Evolutionary conservation across 2,329 filamentous ascomycete species (phyloP).

Genomic region (Verticillium albo-atrum): DNA sequence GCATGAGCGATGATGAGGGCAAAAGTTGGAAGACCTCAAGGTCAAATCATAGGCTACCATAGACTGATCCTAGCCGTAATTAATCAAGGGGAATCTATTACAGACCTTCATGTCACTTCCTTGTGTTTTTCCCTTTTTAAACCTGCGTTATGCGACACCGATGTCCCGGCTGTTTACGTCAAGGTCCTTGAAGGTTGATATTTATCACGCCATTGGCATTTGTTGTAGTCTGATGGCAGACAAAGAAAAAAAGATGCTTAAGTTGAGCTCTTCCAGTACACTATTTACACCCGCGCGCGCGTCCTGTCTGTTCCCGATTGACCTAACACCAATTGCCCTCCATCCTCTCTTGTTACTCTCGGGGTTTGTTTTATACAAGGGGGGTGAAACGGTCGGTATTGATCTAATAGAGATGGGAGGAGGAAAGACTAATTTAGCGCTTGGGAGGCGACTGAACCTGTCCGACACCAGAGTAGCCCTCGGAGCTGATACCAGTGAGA

Average conservation of each 20-base stretch:
- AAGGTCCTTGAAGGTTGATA: too few relatives aligned
- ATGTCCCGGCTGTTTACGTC: too few relatives aligned
- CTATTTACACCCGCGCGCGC: constrained; percentile 34
- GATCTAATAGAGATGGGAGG: constrained; percentile 12
- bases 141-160: too few relatives aligned
- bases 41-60: background rate
- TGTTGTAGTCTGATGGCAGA: background rate
- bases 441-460: constrained; percentile 68
- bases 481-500: constrained; percentile 75
- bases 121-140: too few relatives aligned
- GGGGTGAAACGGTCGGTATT: constrained; percentile 11
- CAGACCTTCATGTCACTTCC: background rate
- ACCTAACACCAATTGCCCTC: constrained; percentile 21
- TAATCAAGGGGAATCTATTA: background rate
- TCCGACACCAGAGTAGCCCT: constrained; percentile 74
- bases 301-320: constrained; percentile 18
- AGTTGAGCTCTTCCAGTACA: constrained; percentile 36
- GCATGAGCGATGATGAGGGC: background rate
- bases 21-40: background rate
- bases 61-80: background rate
- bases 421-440: constrained; percentile 29
- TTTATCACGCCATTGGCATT: background rate
- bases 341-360: constrained; percentile 20
- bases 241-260: constrained; percentile 23
- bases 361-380: constrained; percentile 30